These are phyloP conservation scores for Pichia gijzeniarum DNA, from an alignment of 805 yeast species.

Conservation along the genomic window DNA sequence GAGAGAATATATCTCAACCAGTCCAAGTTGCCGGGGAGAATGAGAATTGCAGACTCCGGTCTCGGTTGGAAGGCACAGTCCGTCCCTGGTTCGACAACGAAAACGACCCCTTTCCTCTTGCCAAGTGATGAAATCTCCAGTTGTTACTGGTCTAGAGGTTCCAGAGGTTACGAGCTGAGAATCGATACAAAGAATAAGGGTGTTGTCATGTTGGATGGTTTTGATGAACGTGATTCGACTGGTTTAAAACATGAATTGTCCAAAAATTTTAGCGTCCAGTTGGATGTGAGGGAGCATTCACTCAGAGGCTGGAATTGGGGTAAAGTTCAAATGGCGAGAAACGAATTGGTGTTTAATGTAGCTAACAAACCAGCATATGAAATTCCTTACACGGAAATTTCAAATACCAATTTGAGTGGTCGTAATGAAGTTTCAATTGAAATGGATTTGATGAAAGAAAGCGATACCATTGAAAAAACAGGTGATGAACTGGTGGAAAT, in stretches of 20 bases:
- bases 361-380: slow-evolving; percentile 90
- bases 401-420: slow-evolving; percentile 84
- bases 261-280: slow-evolving; percentile 59
- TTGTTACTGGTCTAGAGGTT: slow-evolving; percentile 87
- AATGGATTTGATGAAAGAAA: slow-evolving; percentile 42
- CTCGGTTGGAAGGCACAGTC: slow-evolving; percentile 79
- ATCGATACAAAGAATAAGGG: slow-evolving; percentile 86
- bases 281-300: slow-evolving; percentile 86
- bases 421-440: slow-evolving; percentile 93
- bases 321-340: slow-evolving; percentile 81
- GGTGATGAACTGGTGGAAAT: slow-evolving; percentile 97
- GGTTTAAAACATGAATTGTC: slow-evolving; percentile 78
- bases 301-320: slow-evolving; percentile 99
- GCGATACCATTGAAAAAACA: slow-evolving; percentile 51
- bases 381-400: slow-evolving; percentile 72
- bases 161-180: slow-evolving; percentile 84
- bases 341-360: slow-evolving; percentile 80
- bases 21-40: slow-evolving; percentile 75
- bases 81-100: slow-evolving; percentile 39
- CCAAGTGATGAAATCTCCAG: slow-evolving; percentile 81
- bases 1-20: slow-evolving; percentile 88
- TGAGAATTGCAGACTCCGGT: slow-evolving; percentile 95
- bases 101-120: slow-evolving; percentile 71
- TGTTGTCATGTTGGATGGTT: slow-evolving; percentile 85
- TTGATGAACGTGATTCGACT: slow-evolving; percentile 76